phyloP scores from a whole-genome alignment of 2,329 filamentous ascomycete genomes.

The Ceratocystis variospora region DNA sequence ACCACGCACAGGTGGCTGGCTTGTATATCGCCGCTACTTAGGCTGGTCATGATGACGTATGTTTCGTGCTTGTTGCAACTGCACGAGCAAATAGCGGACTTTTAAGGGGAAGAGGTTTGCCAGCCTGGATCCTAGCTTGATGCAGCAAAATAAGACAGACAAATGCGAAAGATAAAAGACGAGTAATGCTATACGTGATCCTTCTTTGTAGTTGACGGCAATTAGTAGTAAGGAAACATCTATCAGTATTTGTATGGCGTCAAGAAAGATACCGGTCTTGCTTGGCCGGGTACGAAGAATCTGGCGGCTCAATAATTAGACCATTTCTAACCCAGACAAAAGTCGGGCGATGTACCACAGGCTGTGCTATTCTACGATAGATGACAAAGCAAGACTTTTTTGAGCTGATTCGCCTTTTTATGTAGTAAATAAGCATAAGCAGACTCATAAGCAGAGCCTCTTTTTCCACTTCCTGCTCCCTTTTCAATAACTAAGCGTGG shows the following conservation, averaged over 20 bases:
- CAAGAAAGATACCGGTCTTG: too few species aligned
- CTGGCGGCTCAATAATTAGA: neutral
- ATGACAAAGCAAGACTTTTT: too few species aligned
- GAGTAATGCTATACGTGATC: neutral
- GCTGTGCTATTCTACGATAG: neutral
- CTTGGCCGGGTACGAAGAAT: neutral
- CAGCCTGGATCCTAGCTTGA: neutral
- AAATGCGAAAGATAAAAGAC: neutral
- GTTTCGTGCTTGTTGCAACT: neutral
- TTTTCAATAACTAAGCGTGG: too few species aligned
- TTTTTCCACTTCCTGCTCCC: too few species aligned
- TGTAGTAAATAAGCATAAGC: too few species aligned
- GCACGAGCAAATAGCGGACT: neutral
- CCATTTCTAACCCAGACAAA: neutral
- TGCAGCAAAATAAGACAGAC: neutral
- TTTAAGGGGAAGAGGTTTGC: neutral
- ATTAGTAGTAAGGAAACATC: neutral
- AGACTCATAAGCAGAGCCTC: too few species aligned
- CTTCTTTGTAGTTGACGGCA: neutral
- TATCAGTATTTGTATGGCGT: neutral
- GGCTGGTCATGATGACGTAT: slow-evolving; percentile 23
- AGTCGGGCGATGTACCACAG: neutral
- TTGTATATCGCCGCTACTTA: slow-evolving; percentile 37
- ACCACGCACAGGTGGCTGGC: slow-evolving; percentile 64
- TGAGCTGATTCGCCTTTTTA: too few species aligned